Evolutionary conservation across 345 rosid genomes (phyloP).

Genomic region (Arabis alpina): DNA sequence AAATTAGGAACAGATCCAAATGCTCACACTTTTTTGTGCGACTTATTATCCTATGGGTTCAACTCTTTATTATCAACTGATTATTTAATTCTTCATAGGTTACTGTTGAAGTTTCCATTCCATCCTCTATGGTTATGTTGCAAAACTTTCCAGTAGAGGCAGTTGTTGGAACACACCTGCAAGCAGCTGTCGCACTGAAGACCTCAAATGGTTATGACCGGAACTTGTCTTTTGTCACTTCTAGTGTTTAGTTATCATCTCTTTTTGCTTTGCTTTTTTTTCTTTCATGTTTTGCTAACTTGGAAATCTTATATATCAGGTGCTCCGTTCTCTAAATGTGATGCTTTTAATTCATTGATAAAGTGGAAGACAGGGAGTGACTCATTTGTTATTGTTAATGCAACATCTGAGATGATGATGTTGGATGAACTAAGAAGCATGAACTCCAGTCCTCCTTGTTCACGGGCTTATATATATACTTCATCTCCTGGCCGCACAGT

Average conservation of each 20-base stretch:
- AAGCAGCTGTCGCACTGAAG: conserved; percentile 84
- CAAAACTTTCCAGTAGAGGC: conserved; percentile 84
- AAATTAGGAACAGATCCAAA: conserved; percentile 6
- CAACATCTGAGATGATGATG: conserved; percentile 50
- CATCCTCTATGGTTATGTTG: conserved; percentile 77
- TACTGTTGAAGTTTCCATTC: conserved; percentile 75
- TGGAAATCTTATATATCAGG: conserved; percentile 53
- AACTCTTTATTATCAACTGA: conserved; percentile 9
- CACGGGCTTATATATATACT: conserved; percentile 69
- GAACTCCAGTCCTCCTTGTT: conserved; percentile 69
- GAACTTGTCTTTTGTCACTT: conserved; percentile 36
- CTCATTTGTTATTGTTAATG: conserved; percentile 65
- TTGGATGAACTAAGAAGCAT: conserved; percentile 45
- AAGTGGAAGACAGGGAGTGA: conserved; percentile 83
- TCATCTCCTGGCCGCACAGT: conserved; percentile 73
- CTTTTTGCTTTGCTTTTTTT: conserved; percentile 31
- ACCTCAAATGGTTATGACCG: conserved; percentile 63
- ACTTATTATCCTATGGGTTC: background rate
- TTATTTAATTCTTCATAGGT: conserved; percentile 52
- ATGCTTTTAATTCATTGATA: conserved; percentile 71
- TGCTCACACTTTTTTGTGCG: background rate
- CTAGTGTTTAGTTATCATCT: conserved; percentile 32
- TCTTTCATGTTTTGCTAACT: conserved; percentile 24
- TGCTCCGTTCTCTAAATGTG: conserved; percentile 68
- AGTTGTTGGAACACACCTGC: conserved; percentile 77